Conservation (phyloP, 306 rosid species). For the Lablab purpureus region DNA sequence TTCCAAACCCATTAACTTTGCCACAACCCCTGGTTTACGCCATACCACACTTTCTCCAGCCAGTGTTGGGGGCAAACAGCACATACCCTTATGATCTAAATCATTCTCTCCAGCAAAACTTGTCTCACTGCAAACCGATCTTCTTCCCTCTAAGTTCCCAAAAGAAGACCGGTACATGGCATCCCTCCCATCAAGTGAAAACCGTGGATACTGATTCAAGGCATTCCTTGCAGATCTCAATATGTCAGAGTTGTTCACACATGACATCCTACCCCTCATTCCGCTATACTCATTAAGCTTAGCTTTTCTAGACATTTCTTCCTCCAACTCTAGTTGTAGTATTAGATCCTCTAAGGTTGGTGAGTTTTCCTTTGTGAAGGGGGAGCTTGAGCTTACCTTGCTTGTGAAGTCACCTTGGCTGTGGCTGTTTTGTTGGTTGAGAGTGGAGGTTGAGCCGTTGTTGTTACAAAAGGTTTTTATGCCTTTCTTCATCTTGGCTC, state of each 20-base stretch:
- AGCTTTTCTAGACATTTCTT: conserved; percentile 64
- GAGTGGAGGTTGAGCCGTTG: conserved; percentile 53
- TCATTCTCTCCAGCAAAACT: conserved; percentile 42
- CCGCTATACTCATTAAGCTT: conserved; percentile 51
- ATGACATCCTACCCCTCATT: conserved; percentile 68
- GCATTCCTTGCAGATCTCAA: conserved; percentile 88
- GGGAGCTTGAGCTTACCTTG: conserved; percentile 45
- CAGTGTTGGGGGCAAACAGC: conserved; percentile 57
- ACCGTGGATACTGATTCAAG: conserved; percentile 89
- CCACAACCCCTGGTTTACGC: conserved; percentile 92
- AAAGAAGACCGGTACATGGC: conserved; percentile 87
- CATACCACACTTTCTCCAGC: conserved; percentile 86
- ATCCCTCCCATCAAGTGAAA: conserved; percentile 94
- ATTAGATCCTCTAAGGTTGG: conserved; percentile 77
- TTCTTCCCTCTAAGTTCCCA: conserved; percentile 59
- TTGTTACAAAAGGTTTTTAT: conserved; percentile 75
- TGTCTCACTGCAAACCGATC: conserved; percentile 64
- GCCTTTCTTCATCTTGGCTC: conserved; percentile 84
- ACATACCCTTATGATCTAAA: conserved; percentile 35
- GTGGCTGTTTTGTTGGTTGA: conserved; percentile 60
- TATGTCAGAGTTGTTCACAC: conserved; percentile 82
- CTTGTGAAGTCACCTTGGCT: conserved; percentile 40
- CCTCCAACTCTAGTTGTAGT: conserved; percentile 71
- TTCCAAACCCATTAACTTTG: conserved; percentile 92
- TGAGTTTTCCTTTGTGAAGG: conserved; percentile 48